Evolutionary conservation across 139 green algal species (phyloP).

Genomic region (Chlamydomonas applanata): DNA sequence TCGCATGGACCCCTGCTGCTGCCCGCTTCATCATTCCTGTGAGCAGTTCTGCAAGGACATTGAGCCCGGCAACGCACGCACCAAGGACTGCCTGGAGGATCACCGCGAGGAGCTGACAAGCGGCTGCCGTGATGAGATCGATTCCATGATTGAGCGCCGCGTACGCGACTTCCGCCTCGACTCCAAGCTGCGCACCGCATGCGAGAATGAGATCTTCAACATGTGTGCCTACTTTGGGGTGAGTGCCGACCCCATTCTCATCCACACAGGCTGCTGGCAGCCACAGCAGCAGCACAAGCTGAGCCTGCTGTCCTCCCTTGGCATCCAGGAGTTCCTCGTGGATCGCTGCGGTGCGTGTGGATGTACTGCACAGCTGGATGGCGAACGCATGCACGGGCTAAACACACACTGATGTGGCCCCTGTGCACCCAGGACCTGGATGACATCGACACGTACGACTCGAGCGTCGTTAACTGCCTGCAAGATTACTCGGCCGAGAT

Average conservation of each 20-base stretch:
- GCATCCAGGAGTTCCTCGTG: too few relatives aligned
- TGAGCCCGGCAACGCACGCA: constrained; percentile 45
- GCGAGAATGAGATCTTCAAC: constrained; percentile 54
- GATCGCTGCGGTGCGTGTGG: too few relatives aligned
- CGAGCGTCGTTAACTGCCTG: constrained; percentile 52
- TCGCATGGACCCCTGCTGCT: too few relatives aligned
- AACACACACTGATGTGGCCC: too few relatives aligned
- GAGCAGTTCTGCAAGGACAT: constrained; percentile 63
- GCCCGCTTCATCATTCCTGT: not conserved
- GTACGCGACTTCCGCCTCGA: constrained; percentile 72
- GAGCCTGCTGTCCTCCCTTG: too few relatives aligned
- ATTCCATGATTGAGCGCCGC: constrained; percentile 66
- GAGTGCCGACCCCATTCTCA: too few relatives aligned
- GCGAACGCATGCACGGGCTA: not conserved
- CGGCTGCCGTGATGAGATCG: constrained; percentile 51
- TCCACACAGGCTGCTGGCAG: too few relatives aligned
- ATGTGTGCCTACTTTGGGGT: constrained; percentile 53
- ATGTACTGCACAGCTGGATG: not conserved
- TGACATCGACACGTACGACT: constrained; percentile 44
- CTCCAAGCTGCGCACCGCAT: constrained; percentile 48
- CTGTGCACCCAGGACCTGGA: constrained; percentile 27
- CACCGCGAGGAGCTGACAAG: constrained; percentile 45
- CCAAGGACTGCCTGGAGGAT: constrained; percentile 72
- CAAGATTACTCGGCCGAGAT: constrained; percentile 50
- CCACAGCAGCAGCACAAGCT: too few relatives aligned